Base-by-base conservation (phyloP, 2,329 filamentous ascomycete species). In the Xylaria sp. region DNA sequence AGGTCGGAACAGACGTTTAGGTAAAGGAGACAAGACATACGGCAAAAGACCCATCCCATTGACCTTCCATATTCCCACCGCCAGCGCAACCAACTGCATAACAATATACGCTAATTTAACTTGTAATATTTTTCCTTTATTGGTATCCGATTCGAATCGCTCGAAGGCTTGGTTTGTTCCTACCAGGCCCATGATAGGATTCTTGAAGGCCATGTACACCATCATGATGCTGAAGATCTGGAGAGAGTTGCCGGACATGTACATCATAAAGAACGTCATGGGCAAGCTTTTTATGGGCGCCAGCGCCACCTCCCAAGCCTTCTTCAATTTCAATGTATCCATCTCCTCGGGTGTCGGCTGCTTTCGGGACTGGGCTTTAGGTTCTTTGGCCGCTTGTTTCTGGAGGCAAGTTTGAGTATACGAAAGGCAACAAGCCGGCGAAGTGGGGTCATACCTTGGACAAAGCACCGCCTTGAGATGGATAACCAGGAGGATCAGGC, bases 191-290 rank as follows among this genome's bases (percentile, higher is more conserved):
- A 93, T 89, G 69, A 99, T 87, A 10, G 96, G 96, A 74, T 93
- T 97, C 86, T 98, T 98, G 87, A 99, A 99, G 55, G 97, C 91
- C 92, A 98, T 98, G 77, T 95, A 94, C 20, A 98, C 95, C 94
- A 98, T 99, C 94, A 98, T 98, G 82, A 99, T 98, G 82, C 92
- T 97, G 85, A 99, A 99, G 74, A 99, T 98, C 81, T 99, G 96
- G 56, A 99, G 89, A 70, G 93, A 94, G 84, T 98, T 99, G 77
- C 96, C 96, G 39, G 95, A 97, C 96, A 99, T 99, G 87, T 99
- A 99, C 94, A 98, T 98, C 91, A 98, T 98, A 80, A 99, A 95
- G 72, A 91, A 94, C 66, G 97, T 98, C 96, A 99, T 99, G 67
- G 96, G 96, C 56, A 99, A 86, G 79, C 92, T 91, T 85, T 99